These are phyloP conservation scores for Mollisia scopiformis DNA, from an alignment of 2,329 filamentous ascomycete species.

Conservation along the genomic window DNA sequence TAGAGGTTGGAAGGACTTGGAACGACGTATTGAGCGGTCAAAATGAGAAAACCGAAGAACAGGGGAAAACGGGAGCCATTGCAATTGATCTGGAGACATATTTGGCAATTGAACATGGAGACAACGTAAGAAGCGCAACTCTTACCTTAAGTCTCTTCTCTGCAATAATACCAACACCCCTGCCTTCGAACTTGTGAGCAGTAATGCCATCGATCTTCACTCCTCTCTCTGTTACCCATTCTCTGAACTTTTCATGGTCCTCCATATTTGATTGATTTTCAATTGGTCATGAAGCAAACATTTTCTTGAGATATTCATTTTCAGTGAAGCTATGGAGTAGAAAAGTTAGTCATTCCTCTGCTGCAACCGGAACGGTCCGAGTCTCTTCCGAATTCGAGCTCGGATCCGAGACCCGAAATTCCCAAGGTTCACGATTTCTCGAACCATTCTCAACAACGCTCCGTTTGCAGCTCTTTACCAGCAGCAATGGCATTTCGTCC, in stretches of 20 bases:
- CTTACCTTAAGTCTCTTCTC: slow-evolving; percentile 66
- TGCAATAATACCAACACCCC: slow-evolving; percentile 79
- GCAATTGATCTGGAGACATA: background rate
- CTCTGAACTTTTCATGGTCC: slow-evolving; percentile 56
- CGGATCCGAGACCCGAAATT: background rate
- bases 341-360: slow-evolving; percentile 2
- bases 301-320: slow-evolving; percentile 1
- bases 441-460: background rate
- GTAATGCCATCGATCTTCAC: slow-evolving; percentile 69
- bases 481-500: slow-evolving; percentile 30
- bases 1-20: too few relatives aligned
- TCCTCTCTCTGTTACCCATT: slow-evolving; percentile 68
- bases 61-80: background rate
- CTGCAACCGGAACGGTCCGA: slow-evolving; percentile 9
- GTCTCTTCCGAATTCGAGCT: background rate
- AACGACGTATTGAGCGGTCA: background rate
- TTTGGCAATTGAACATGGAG: background rate
- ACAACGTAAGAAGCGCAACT: background rate
- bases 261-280: slow-evolving; percentile 29
- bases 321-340: background rate
- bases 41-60: background rate
- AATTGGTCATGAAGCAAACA: slow-evolving; percentile 1
- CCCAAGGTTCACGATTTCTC: too few relatives aligned
- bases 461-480: background rate
- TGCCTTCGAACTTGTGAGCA: slow-evolving; percentile 68